These are phyloP conservation scores for Neurospora cerealis DNA, from an alignment of 495 filamentous ascomycete genomes.

Conservation along the genomic window DNA sequence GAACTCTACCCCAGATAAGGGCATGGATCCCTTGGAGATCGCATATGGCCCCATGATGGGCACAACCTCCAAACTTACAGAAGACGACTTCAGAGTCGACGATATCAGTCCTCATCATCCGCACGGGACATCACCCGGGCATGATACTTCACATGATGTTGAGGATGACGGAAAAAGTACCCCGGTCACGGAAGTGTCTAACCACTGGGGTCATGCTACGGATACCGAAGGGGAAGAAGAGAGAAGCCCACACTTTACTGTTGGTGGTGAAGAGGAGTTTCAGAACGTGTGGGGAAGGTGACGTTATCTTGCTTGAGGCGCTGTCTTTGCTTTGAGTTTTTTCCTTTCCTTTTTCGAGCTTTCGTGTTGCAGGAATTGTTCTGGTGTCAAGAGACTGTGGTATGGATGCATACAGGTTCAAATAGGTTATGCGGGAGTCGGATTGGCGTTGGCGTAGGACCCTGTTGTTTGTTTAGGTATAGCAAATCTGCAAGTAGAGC, in stretches of 20 bases:
- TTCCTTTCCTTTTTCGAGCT: neutral
- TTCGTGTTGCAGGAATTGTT: neutral
- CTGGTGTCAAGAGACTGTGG: neutral
- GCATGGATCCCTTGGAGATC: conserved; percentile 24
- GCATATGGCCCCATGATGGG: conserved; percentile 22
- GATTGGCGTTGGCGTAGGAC: neutral
- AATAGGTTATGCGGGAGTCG: neutral
- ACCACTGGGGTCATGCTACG: conserved; percentile 5
- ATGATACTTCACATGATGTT: neutral
- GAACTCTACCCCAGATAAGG: conserved; percentile 9
- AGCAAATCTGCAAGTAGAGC: neutral
- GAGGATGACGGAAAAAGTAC: neutral
- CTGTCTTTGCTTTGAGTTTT: neutral
- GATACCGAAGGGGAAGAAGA: conserved; percentile 2
- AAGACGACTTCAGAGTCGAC: conserved; percentile 23
- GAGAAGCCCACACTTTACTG: conserved; percentile 8
- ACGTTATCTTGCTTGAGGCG: neutral
- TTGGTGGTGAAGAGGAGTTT: conserved; percentile 21
- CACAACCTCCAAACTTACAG: conserved; percentile 16
- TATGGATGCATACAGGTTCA: neutral
- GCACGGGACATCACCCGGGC: conserved; percentile 1
- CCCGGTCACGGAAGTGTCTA: conserved; percentile 6
- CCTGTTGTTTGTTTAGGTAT: neutral
- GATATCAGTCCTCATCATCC: conserved; percentile 14
- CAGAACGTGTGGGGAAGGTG: conserved; percentile 23